These are phyloP conservation scores for Cytospora piceae DNA, from an alignment of 2,329 filamentous ascomycete species.

Conservation along the genomic window DNA sequence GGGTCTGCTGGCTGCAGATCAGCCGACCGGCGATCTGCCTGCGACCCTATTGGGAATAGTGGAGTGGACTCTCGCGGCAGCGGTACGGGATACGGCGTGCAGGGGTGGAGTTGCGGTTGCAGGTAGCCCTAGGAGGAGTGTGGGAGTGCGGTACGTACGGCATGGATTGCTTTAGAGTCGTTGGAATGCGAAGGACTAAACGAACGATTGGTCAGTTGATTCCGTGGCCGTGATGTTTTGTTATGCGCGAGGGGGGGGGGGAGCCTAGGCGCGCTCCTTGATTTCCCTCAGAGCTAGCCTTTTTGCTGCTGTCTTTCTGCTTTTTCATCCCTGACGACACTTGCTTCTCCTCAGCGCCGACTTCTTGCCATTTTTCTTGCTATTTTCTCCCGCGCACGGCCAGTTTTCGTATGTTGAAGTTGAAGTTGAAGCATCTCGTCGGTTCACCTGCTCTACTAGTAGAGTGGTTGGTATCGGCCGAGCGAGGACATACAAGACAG, in stretches of 20 bases:
- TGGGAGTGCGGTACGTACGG: constrained; percentile 14
- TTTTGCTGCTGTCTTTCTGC: not conserved
- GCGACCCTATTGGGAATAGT: constrained; percentile 30
- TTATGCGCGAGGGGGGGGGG: not conserved
- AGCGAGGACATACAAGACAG: not conserved
- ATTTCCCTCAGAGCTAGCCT: not conserved
- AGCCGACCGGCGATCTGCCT: constrained; percentile 32
- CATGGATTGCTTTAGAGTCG: constrained; percentile 11
- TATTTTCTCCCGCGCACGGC: not conserved
- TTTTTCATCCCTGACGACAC: not conserved
- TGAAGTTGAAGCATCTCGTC: not conserved
- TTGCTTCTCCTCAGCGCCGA: not conserved
- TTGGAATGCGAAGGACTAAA: constrained; percentile 11
- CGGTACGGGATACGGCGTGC: constrained; percentile 20
- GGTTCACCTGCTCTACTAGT: not conserved
- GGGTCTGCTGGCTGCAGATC: constrained; percentile 28
- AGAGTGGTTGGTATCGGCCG: not conserved
- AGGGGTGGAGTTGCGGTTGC: constrained; percentile 10
- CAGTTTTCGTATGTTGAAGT: not conserved
- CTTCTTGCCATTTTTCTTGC: not conserved
- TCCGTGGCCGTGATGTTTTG: not conserved
- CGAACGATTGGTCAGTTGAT: constrained; percentile 5
- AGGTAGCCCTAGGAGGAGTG: not conserved
- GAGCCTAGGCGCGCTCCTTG: not conserved
- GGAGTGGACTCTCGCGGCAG: constrained; percentile 24